A percentile compares a stretch with the other conserved stretches of the same genome.
phyloP scores from a whole-genome alignment of 495 filamentous ascomycete genomes.

The Aspergillus incahuasiensis region DNA sequence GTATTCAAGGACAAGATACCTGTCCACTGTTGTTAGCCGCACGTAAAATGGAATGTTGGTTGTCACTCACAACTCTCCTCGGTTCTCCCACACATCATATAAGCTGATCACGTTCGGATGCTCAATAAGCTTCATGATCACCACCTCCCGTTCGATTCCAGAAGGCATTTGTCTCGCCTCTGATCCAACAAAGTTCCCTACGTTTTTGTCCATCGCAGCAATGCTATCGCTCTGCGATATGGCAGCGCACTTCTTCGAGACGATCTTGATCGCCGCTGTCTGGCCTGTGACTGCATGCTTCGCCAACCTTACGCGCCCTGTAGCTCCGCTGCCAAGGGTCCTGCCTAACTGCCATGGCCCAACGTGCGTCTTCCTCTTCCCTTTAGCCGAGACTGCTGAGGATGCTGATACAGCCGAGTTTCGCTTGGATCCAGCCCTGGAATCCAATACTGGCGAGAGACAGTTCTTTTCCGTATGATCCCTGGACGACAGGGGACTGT shows the following conservation, averaged over 20 bases:
- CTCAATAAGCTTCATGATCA: slow-evolving; percentile 92
- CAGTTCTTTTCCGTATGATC: slow-evolving; percentile 48
- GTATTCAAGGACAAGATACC: slow-evolving; percentile 96
- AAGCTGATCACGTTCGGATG: slow-evolving; percentile 90
- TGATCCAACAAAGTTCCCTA: slow-evolving; percentile 32
- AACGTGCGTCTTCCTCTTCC: slow-evolving; percentile 68
- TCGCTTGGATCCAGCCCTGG: slow-evolving; percentile 53
- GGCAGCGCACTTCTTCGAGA: slow-evolving; percentile 68
- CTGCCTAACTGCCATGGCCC: slow-evolving; percentile 90
- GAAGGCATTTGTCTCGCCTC: slow-evolving; percentile 68
- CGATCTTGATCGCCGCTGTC: slow-evolving; percentile 87
- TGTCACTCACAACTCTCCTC: slow-evolving; percentile 75
- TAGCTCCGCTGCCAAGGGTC: slow-evolving; percentile 79
- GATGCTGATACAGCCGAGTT: slow-evolving; percentile 68
- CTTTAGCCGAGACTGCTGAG: slow-evolving; percentile 57
- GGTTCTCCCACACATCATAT: slow-evolving; percentile 95
- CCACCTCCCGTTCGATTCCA: slow-evolving; percentile 85
- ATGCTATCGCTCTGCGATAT: slow-evolving; percentile 72
- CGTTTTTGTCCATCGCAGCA: slow-evolving; percentile 60
- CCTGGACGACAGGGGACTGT: slow-evolving; percentile 27
- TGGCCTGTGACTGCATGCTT: slow-evolving; percentile 70
- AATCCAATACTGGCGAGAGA: slow-evolving; percentile 50
- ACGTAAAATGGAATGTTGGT: background rate
- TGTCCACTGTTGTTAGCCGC: slow-evolving; percentile 28
- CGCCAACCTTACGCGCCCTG: slow-evolving; percentile 76